A percentile compares a stretch with the other conserved stretches of the same genome.
Conservation (phyloP, 2,329 filamentous ascomycete genomes). For the Colletotrichum filicis region DNA sequence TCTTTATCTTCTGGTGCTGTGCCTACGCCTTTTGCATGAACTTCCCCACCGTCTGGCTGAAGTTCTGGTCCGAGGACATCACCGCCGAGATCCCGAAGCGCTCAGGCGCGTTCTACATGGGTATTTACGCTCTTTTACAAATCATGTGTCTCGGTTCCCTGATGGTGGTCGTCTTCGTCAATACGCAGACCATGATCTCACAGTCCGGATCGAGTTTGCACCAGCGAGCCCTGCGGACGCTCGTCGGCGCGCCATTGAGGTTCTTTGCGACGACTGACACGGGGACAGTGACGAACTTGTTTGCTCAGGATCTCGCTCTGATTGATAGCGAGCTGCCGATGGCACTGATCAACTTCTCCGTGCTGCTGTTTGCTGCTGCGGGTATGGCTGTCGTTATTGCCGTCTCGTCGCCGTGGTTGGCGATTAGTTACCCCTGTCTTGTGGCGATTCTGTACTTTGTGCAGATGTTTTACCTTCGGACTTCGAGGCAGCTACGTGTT, state of each 20-base stretch:
- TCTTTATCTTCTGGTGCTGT: constrained; percentile 38
- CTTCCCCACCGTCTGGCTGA: constrained; percentile 52
- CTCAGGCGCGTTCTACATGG: constrained; percentile 43
- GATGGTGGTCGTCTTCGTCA: constrained; percentile 37
- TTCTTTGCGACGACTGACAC: constrained; percentile 55
- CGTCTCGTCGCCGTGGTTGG: constrained; percentile 53
- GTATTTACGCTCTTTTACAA: constrained; percentile 43
- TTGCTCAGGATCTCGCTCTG: constrained; percentile 57
- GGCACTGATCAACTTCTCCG: constrained; percentile 44
- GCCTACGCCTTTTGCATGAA: constrained; percentile 42
- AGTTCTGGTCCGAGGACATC: constrained; percentile 50
- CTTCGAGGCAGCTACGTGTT: constrained; percentile 68
- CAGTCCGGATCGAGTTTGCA: constrained; percentile 48
- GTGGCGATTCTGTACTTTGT: constrained; percentile 57
- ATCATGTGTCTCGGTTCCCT: constrained; percentile 37
- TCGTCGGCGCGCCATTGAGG: constrained; percentile 50
- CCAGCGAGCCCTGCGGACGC: constrained; percentile 43
- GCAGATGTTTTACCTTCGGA: constrained; percentile 69
- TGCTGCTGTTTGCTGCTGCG: constrained; percentile 42
- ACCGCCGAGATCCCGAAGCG: constrained; percentile 28
- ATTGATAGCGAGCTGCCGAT: constrained; percentile 52
- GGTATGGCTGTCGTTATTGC: constrained; percentile 61
- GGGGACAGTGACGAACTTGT: constrained; percentile 54
- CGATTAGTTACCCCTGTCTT: constrained; percentile 61
- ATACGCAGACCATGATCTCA: constrained; percentile 40